Evolutionary conservation across 2,329 filamentous ascomycete species (phyloP), one percentile per base, ranked within the genome.

Genomic region (Paecilomyces formosus): DNA sequence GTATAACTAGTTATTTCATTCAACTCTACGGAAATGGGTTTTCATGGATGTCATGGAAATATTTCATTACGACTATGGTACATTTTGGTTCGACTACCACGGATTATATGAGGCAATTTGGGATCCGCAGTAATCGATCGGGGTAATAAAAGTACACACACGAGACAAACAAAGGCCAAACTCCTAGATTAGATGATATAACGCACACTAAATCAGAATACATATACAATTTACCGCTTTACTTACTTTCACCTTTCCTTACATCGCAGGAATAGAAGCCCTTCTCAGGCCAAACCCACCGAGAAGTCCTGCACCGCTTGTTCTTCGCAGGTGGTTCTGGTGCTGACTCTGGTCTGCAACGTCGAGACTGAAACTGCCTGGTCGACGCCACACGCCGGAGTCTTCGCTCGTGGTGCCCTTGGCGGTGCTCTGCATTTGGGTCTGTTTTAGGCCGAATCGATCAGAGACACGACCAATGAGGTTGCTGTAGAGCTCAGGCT

Each of bases 241-340:
- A 26, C 24, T 26, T 26, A 26, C 24, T 26, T 26, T 26, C 24
- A 26, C 6, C n/a, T 50, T 52, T 52, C n/a, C 50, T 28, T 52
- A 52, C 6, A 52, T 24, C 3, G 50, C 50, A 15, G 50, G 18
- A 5, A 52, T 52, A 1, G 50, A 52, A 24, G 50, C 28, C 50
- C 50, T 52, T 22, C 50, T 11, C 50, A 52, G 12, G n/a, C 50
- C 22, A 1, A 13, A 6, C 5, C 50, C 50, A 28, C 22, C 21
- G 4, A 52, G 50, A 18, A 52, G 50, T 26, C 50, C 50, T 12
- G 50, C 21, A 13, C 50, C 50, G 18, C 53, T 54, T 22, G 31
- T 54, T n/a, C 31, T 54, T 15, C 53, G 53, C 53, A 54, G 53
- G 15, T 54, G 53, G 28, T 54, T 54, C 21, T 54, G 53, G 18